These are phyloP conservation scores for Ophiostoma angusticollis DNA, from an alignment of 2,329 filamentous ascomycete species.

Conservation along the genomic window DNA sequence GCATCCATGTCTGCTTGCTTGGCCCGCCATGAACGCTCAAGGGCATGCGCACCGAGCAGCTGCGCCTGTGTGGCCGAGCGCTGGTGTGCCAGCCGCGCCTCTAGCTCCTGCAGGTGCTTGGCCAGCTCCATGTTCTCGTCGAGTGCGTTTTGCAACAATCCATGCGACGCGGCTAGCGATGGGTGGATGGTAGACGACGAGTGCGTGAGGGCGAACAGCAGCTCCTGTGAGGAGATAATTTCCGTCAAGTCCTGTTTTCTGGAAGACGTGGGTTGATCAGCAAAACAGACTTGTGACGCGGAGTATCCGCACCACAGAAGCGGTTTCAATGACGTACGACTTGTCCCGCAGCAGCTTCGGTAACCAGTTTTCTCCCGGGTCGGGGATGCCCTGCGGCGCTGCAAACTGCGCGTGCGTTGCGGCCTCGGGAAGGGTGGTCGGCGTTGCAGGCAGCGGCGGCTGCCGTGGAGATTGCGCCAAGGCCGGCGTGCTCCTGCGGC, in stretches of 20 bases:
- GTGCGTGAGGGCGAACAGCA: constrained; percentile 65
- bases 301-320: no score
- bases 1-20: constrained; percentile 84
- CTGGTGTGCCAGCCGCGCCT: constrained; percentile 42
- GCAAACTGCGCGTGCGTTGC: constrained; percentile 15
- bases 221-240: constrained; percentile 48
- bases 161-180: constrained; percentile 52
- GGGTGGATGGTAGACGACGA: constrained; percentile 56
- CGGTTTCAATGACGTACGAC: constrained; percentile 62
- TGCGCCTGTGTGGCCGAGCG: constrained; percentile 66
- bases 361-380: constrained; percentile 64
- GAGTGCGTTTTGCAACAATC: constrained; percentile 51
- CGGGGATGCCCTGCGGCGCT: constrained; percentile 30
- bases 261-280: no score
- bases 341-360: constrained; percentile 67
- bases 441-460: constrained; percentile 20
- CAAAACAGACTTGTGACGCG: no score
- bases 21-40: constrained; percentile 84
- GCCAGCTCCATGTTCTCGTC: constrained; percentile 61
- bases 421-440: constrained; percentile 16
- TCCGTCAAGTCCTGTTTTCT: constrained; percentile 69
- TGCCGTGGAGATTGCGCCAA: constrained; percentile 32
- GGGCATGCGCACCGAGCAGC: constrained; percentile 67
- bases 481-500: constrained; percentile 52
- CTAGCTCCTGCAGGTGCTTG: constrained; percentile 45